Conservation (phyloP, 768 basidiomycete species). For the Naematelia aurantialba region DNA sequence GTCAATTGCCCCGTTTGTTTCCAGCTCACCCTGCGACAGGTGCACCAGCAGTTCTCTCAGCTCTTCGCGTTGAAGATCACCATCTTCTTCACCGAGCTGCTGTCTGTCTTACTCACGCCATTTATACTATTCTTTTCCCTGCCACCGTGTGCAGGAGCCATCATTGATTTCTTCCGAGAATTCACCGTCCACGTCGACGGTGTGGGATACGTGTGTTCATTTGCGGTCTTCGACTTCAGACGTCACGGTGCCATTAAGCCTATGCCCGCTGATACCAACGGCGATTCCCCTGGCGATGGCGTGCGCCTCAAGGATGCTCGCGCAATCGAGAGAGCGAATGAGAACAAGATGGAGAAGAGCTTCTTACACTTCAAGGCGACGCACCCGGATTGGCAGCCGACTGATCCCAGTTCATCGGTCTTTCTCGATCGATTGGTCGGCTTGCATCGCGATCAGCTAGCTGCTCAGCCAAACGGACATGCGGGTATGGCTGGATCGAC, state of each 20-base stretch:
- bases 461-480: neutral
- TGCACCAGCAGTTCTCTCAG: constrained; percentile 84
- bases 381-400: constrained; percentile 92
- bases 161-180: constrained; percentile 97
- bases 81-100: constrained; percentile 79
- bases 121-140: constrained; percentile 91
- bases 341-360: constrained; percentile 86
- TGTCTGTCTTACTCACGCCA: constrained; percentile 89
- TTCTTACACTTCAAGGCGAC: constrained; percentile 56
- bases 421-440: constrained; percentile 73
- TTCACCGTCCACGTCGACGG: constrained; percentile 96
- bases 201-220: constrained; percentile 93
- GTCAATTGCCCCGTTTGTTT: constrained; percentile 8
- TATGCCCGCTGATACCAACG: neutral
- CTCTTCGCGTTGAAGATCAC: constrained; percentile 90
- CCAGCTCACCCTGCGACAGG: constrained; percentile 53
- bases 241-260: constrained; percentile 60
- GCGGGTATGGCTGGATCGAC: neutral
- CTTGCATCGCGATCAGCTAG: constrained; percentile 18
- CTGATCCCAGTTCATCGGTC: constrained; percentile 83
- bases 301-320: neutral
- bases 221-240: constrained; percentile 97
- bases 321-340: constrained; percentile 17
- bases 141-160: constrained; percentile 78
- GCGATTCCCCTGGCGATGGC: neutral